phyloP scores from a whole-genome alignment of 2,329 filamentous ascomycete species.

The Aspergillus fumigatiaffinis region DNA sequence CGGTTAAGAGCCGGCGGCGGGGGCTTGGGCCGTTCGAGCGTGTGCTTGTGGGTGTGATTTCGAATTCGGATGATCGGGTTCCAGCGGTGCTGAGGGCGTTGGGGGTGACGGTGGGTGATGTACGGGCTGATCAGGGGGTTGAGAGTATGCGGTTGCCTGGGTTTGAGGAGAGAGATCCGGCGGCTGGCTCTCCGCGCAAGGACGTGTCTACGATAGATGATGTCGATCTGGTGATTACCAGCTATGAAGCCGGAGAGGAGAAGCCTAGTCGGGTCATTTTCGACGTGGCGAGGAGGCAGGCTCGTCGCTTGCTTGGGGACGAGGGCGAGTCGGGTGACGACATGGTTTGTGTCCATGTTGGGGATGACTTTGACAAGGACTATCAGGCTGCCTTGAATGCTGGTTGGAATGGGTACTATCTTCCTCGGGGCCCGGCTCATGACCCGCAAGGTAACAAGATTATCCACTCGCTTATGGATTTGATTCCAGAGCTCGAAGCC shows the following conservation, averaged over 20 bases:
- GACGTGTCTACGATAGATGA: constrained; percentile 17
- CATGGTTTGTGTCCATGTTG: constrained; percentile 40
- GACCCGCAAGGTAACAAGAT: constrained; percentile 6
- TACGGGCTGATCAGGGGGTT: constrained; percentile 28
- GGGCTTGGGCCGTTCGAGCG: constrained; percentile 25
- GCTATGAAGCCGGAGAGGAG: constrained; percentile 44
- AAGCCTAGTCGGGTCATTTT: constrained; percentile 42
- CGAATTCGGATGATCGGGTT: constrained; percentile 46
- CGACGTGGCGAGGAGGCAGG: constrained; percentile 33
- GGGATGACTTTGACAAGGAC: constrained; percentile 43
- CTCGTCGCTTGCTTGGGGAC: constrained; percentile 12
- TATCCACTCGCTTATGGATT: constrained; percentile 23
- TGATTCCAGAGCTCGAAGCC: constrained; percentile 16
- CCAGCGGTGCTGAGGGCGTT: constrained; percentile 37
- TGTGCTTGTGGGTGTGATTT: constrained; percentile 41
- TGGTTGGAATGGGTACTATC: constrained; percentile 36
- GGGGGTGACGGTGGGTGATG: constrained; percentile 34
- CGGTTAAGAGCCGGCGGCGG: constrained; percentile 3
- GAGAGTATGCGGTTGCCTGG: constrained; percentile 23
- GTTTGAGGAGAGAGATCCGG: constrained; percentile 12
- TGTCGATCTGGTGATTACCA: constrained; percentile 44
- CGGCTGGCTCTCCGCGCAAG: not conserved
- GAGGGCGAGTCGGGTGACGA: constrained; percentile 6
- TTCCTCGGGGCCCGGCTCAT: constrained; percentile 20
- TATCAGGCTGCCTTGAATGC: constrained; percentile 34